Base-by-base conservation (phyloP, 176 grass and related monocot species). In the Chloris gayana region DNA sequence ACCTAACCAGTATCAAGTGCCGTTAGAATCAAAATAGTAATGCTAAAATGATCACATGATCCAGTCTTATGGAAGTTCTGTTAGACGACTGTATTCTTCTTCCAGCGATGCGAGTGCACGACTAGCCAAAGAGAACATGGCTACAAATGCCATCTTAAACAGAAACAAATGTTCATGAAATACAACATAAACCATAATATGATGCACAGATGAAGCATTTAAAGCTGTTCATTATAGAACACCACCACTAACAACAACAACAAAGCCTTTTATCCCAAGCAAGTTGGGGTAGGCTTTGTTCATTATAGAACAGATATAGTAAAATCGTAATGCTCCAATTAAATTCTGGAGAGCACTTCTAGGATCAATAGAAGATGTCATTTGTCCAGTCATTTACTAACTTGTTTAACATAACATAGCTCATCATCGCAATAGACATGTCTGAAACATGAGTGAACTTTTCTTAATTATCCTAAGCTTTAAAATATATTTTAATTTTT, bases 341-440 rank as follows among this genome's bases (percentile, higher is more conserved):
- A 54, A 54, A 54, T 54, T 54, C 51, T 54, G 51, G 5, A 18
- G 17, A 54, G 18, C 5, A 22, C 19, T 22, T 54, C 19, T 24
- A 57, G 21, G 54, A 57, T 57, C 22, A 57, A 24, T 57, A 57
- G 75, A 63, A 77, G 15, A n/a, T 66, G 29, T 53, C 44, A 78
- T 24, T 29, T 45, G 3, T 76, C 46, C 7, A 78, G 61, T 41
- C 14, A n/a, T 69, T 78, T 79, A 54, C 73, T 82, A 54, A 41
- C 39, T 39, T 30, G 35, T 51, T 24, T 14, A 62, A 53, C 64
- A 11, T 64, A 72, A 67, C 69, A 57, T 35, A 72, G 17, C 33
- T 79, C 51, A 38, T 65, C 10, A 44, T 67, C 42, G 53, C 33
- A 71, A 72, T 44, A 32, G 6, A 30, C 22, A 7, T 80, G 26